A percentile compares a stretch with the other conserved stretches of the same genome.
Evolutionary conservation across 768 basidiomycete genomes (phyloP).

Genomic region (Tricholoma hemisulphureum): DNA sequence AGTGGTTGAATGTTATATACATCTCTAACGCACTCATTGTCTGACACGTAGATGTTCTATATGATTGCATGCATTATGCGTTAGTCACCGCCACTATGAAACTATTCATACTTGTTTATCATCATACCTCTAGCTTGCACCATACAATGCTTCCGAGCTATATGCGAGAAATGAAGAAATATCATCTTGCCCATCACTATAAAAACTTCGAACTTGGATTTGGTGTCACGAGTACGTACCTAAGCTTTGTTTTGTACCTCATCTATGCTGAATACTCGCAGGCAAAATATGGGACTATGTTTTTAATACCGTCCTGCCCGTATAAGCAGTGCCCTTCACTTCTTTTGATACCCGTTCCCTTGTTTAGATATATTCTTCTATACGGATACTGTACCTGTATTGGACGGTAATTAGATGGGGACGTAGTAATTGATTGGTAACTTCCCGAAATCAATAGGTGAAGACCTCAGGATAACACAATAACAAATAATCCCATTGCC

Average conservation of each 20-base stretch:
- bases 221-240: constrained; percentile 81
- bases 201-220: constrained; percentile 98
- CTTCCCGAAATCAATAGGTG: no score
- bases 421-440: no score
- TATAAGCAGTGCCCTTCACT: constrained; percentile 35
- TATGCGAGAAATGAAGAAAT: constrained; percentile 91
- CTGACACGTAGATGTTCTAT: constrained; percentile 60
- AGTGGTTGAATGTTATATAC: constrained; percentile 22
- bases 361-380: neutral
- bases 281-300: constrained; percentile 94
- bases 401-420: neutral
- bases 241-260: neutral
- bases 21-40: neutral
- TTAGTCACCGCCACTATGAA: constrained; percentile 35
- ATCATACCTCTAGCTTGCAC: constrained; percentile 53
- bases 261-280: constrained; percentile 22
- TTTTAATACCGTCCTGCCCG: constrained; percentile 77
- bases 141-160: constrained; percentile 86
- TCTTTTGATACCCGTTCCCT: neutral
- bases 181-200: constrained; percentile 97
- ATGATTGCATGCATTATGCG: constrained; percentile 93
- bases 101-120: neutral
- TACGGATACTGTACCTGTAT: neutral
- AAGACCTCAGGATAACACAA: no score
- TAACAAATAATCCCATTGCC: no score